Percentiles rank a stretch among this genome's conserved stretches.
Evolutionary conservation across 495 filamentous ascomycete species (phyloP).

Genomic region (Pyronema omphalodes): DNA sequence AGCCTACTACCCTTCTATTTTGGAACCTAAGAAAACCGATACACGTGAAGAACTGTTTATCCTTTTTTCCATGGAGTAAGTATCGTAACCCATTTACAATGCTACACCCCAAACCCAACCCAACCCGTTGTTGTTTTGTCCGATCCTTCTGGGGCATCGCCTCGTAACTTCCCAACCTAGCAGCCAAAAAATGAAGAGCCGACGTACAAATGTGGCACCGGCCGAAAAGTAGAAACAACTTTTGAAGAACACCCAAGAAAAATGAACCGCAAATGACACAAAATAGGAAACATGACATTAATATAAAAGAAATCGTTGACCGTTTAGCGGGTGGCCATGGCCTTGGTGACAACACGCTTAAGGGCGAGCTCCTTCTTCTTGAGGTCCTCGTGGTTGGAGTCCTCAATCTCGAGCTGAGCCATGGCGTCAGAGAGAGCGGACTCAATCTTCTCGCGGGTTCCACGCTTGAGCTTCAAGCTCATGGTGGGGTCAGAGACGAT

Average conservation of each 20-base stretch:
- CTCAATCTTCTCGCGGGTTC: slow-evolving; percentile 99
- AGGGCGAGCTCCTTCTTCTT: slow-evolving; percentile 99
- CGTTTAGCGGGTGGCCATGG: slow-evolving; percentile 37
- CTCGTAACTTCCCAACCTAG: slow-evolving; percentile 5
- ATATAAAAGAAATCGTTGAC: background rate
- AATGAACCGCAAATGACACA: slow-evolving; percentile 10
- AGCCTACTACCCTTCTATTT: slow-evolving; percentile 1
- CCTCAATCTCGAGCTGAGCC: slow-evolving; percentile 71
- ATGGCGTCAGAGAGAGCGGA: slow-evolving; percentile 72
- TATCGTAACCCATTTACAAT: background rate
- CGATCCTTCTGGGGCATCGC: background rate
- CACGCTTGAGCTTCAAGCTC: slow-evolving; percentile 94
- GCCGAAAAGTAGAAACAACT: slow-evolving; percentile 5
- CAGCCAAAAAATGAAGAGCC: slow-evolving; percentile 5
- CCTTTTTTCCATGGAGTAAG: background rate
- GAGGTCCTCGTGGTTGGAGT: slow-evolving; percentile 78
- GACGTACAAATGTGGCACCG: slow-evolving; percentile 3
- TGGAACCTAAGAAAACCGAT: background rate
- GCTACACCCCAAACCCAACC: background rate
- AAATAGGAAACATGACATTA: slow-evolving; percentile 9
- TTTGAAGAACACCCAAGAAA: slow-evolving; percentile 2
- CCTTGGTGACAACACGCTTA: slow-evolving; percentile 95
- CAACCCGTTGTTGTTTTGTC: slow-evolving; percentile 1
- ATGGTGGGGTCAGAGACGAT: slow-evolving; percentile 91
- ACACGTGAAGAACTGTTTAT: background rate